Evolutionary conservation across 352 stramenopile genomes (phyloP), one percentile per base, ranked within the genome.

Genomic region (Globisporangium heterothallicum): DNA sequence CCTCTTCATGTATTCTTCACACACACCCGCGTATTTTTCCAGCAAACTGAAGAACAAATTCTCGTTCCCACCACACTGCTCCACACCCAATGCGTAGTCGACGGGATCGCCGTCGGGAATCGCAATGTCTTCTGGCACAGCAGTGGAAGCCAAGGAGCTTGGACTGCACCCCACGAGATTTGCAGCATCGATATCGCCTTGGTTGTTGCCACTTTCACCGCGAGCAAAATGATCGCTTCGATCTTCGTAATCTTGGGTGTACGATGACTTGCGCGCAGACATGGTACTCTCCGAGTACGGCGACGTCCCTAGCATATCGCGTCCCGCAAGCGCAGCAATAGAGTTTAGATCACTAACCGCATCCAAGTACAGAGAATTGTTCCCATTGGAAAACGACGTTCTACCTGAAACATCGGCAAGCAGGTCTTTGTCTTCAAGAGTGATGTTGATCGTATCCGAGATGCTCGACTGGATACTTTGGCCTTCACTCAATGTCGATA

Each of bases 11-110:
- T 89, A 86, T 53, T 82, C 75, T 35, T 91, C 78, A 24, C 73
- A 85, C 36, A 86, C 64, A 0, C 63, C 65, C 3, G 73, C 76
- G 48, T 89, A 94, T 61, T 91, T 94, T 32, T 90, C 79, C 12
- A 94, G 66, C 24, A 94, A 48, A 27, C 59, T 89, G 47, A 94
- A 71, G 27, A 94, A 94, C n/a, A 94, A 55, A 27, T 61, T 84
- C 53, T 94, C 84, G 55, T 90, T 86, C 9, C 72, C 74, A 19
- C 84, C 84, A 34, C 84, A 94, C 49, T 94, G 84, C 26, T 88
- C 78, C 18, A 94, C 84, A 24, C 84, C 84, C 9, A 83, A 58
- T 5, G 81, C 68, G 42, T 91, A 94, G 58, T 94, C 77, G 22
- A 94, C 72, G 6, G 84, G 81, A 51, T 94, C 84, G 21, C 77